A percentile compares a stretch with the other conserved stretches of the same genome.
Evolutionary conservation across 129 eudicot species (phyloP).

Genomic region (Apium graveolens): DNA sequence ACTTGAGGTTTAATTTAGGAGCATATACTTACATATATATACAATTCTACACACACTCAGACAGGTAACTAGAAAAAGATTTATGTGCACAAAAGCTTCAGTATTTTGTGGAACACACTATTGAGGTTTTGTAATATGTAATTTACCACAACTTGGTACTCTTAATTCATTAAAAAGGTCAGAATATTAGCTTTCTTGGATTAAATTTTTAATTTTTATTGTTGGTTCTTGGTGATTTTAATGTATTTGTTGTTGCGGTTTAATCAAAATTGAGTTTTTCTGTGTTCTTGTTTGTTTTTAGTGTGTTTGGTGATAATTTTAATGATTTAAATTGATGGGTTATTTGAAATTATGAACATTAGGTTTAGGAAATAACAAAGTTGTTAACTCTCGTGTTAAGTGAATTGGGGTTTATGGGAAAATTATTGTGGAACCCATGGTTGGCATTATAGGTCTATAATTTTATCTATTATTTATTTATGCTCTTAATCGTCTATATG

Average conservation of each 20-base stretch:
- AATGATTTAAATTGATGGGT: neutral
- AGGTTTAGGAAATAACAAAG: no score
- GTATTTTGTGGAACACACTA: neutral
- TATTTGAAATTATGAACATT: no score
- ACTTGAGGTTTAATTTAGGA: no score
- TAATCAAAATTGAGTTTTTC: neutral
- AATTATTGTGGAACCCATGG: neutral
- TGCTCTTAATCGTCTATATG: no score
- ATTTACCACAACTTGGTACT: neutral
- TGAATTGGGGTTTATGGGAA: constrained; percentile 3
- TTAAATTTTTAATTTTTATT: neutral
- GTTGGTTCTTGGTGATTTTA: neutral
- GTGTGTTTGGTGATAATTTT: neutral
- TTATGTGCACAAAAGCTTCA: neutral
- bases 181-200: neutral
- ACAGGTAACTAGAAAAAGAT: constrained; percentile 5
- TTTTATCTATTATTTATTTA: no score
- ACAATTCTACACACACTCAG: neutral
- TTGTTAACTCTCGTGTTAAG: neutral
- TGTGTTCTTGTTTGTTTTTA: neutral
- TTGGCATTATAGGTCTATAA: neutral
- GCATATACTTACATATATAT: neutral
- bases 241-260: neutral
- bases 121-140: constrained; percentile 5
- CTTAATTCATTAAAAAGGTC: constrained; percentile 6